These are phyloP conservation scores for Stephania japonica DNA, from an alignment of 164 flowering plant species.

Conservation along the genomic window DNA sequence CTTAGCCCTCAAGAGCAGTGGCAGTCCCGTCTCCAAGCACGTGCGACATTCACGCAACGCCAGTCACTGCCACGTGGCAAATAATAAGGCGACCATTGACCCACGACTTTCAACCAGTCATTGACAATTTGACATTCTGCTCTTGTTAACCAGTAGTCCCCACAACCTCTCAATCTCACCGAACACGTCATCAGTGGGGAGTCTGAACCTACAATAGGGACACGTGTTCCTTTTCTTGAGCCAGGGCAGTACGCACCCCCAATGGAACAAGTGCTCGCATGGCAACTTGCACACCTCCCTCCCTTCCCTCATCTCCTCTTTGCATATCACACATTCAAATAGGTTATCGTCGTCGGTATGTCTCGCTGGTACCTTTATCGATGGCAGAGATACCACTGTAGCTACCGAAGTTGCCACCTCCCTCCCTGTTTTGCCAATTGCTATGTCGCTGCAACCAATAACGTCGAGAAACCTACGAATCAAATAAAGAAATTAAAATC, in stretches of 20 bases:
- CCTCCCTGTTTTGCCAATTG: conserved; percentile 16
- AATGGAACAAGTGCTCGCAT: conserved; percentile 79
- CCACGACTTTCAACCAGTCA: not conserved
- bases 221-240: conserved; percentile 72
- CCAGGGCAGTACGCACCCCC: conserved; percentile 83
- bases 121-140: not conserved
- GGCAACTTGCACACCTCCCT: conserved; percentile 82
- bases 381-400: conserved; percentile 62
- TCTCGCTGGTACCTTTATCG: conserved; percentile 34
- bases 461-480: conserved; percentile 25
- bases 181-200: conserved; percentile 73
- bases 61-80: not conserved
- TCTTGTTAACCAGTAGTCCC: conserved; percentile 38
- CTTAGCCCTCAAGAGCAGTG: not conserved
- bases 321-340: conserved; percentile 60
- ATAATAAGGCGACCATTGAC: not conserved
- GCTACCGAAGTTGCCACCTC: conserved; percentile 50
- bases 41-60: not conserved
- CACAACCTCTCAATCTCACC: conserved; percentile 81
- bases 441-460: conserved; percentile 16
- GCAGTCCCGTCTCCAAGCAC: not conserved
- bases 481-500: no score
- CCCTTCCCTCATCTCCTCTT: conserved; percentile 64
- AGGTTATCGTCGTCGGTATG: conserved; percentile 14
- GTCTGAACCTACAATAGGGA: conserved; percentile 72